phyloP scores from a whole-genome alignment of 768 basidiomycete species.

The Agaricus sinodeliciosus region DNA sequence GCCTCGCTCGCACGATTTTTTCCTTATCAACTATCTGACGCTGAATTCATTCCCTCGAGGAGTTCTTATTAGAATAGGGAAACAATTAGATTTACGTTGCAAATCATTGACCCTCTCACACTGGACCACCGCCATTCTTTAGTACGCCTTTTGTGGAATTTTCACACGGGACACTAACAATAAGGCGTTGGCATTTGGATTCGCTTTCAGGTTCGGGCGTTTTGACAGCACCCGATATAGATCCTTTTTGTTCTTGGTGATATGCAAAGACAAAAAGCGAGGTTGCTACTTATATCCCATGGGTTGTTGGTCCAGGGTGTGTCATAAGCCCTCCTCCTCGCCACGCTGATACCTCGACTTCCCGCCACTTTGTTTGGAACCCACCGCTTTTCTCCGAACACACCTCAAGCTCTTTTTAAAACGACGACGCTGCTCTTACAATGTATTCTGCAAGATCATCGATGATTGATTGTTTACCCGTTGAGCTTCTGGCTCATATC shows the following conservation, averaged over 20 bases:
- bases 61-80: no score
- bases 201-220: no score
- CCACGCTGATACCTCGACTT: not conserved
- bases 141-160: not conserved
- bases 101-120: no score
- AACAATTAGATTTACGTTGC: no score
- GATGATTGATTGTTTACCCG: slow-evolving; percentile 40
- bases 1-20: no score
- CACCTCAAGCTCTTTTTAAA: no score
- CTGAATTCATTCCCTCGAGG: no score
- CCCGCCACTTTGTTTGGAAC: not conserved
- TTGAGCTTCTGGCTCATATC: slow-evolving; percentile 52
- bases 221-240: slow-evolving; percentile 20
- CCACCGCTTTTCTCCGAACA: no score
- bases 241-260: slow-evolving; percentile 29
- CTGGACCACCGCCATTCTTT: no score
- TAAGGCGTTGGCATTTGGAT: slow-evolving; percentile 16
- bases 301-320: slow-evolving; percentile 7
- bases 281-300: slow-evolving; percentile 22
- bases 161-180: slow-evolving; percentile 19
- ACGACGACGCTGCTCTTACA: slow-evolving; percentile 4
- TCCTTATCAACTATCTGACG: no score
- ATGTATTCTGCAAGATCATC: slow-evolving; percentile 13
- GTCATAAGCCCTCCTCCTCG: slow-evolving; percentile 13
- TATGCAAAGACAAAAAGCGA: slow-evolving; percentile 25